These are phyloP conservation scores for Xerocomellus chrysenteron DNA, from an alignment of 768 basidiomycete species.

Conservation along the genomic window DNA sequence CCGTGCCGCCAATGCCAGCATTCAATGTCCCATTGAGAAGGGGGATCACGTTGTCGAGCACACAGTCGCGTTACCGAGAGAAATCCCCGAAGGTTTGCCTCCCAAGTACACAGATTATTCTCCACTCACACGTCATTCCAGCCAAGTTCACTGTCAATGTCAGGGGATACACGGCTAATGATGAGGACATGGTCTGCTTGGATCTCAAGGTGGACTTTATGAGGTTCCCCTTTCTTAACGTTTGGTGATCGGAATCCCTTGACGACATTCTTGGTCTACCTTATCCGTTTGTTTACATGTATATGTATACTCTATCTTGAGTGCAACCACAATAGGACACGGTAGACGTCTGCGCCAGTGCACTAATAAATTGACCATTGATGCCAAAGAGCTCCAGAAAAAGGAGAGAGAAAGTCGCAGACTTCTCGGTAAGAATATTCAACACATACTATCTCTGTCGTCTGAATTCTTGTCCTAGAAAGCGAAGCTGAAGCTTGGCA, in stretches of 20 bases:
- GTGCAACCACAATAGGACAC: constrained; percentile 6
- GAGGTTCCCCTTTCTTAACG: constrained; percentile 33
- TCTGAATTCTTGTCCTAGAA: constrained; percentile 52
- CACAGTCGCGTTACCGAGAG: constrained; percentile 83
- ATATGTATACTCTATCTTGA: background rate
- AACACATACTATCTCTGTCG: background rate
- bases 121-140: constrained; percentile 31
- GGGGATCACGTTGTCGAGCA: constrained; percentile 76
- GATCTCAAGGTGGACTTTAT: constrained; percentile 78
- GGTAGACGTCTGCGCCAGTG: background rate
- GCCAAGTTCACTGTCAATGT: constrained; percentile 83
- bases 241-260: constrained; percentile 25
- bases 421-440: constrained; percentile 64
- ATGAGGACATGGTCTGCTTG: constrained; percentile 78
- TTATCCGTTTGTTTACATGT: constrained; percentile 5
- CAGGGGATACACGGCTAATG: constrained; percentile 64
- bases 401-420: constrained; percentile 82
- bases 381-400: constrained; percentile 91
- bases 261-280: background rate
- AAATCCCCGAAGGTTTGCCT: constrained; percentile 76
- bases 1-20: constrained; percentile 64
- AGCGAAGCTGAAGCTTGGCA: constrained; percentile 95
- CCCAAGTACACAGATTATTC: background rate
- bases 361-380: background rate
- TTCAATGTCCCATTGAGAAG: constrained; percentile 81